Conservation (phyloP, 352 stramenopile genomes). For the Blastocystis sp. region DNA sequence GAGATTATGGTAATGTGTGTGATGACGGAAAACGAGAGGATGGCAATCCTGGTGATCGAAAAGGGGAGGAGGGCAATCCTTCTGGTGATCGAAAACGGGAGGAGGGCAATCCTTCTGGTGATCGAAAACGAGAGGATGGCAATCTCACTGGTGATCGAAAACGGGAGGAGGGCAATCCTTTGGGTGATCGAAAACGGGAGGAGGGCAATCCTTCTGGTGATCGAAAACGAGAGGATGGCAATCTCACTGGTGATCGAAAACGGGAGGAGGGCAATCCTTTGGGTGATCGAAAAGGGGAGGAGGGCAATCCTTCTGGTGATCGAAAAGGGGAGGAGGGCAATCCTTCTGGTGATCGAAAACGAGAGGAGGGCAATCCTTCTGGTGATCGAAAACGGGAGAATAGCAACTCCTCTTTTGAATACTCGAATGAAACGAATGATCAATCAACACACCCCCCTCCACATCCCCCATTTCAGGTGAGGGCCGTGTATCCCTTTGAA, state of each 20-base stretch:
- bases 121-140: neutral
- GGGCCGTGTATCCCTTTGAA: neutral
- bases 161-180: neutral
- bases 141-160: neutral
- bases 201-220: neutral
- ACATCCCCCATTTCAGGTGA: slow-evolving; percentile 5
- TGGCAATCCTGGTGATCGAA: neutral
- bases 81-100: neutral
- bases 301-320: neutral
- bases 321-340: neutral
- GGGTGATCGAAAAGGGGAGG: neutral
- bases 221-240: neutral
- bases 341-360: neutral
- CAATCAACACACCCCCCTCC: too few relatives aligned
- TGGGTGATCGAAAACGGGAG: neutral
- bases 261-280: neutral
- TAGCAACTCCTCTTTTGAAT: too few relatives aligned
- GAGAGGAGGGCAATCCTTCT: too few relatives aligned
- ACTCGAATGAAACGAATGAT: too few relatives aligned
- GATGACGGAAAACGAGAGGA: neutral
- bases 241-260: neutral
- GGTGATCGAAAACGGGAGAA: too few relatives aligned
- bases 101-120: neutral
- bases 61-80: neutral
- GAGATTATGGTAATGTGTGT: neutral